Base-by-base conservation (phyloP, 306 rosid genomes). In the Corylus heterophylla region DNA sequence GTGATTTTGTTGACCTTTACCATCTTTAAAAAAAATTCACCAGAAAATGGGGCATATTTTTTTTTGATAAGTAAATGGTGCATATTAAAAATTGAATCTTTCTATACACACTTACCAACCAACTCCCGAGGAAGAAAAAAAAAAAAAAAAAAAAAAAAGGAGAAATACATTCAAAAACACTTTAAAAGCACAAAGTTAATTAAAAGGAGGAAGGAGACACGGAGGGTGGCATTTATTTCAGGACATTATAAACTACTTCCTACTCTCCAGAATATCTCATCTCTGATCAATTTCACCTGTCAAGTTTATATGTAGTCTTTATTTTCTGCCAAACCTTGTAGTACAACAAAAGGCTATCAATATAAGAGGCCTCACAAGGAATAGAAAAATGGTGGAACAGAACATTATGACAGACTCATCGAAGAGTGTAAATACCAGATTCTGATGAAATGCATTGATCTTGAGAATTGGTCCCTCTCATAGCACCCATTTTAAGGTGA, bases 381-480 rank as follows among this genome's bases (percentile, higher is more conserved):
- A 67, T 67, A 42, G 29, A 37, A 42, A 37, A 67, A 67, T 37
- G 18, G 77, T 27, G 29, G 54, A 31, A 5, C n/a, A 44, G 48
- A 44, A 3, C 16, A 59, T 4, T 45, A 64, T 3, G 9, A 47
- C 14, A 66, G 12, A 62, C 58, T 56, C 64, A 66, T 11, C 2
- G 7, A 67, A 11, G 54, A 66, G 20, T 8, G 50, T 12, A 18
- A n/a, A 56, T 83, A 86, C 89, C 83, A 27, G 87, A 86, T 75
- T 86, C 85, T 9, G 87, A 86, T 49, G 87, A 86, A 71, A 71
- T 69, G 55, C 89, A 75, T 61, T 68, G 89, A 74, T 74, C 85
- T 78, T 78, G 79, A 51, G 70, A 58, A 75, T 75, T 79, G 50
- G 63, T 77, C 69, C 80, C 78, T 75, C 76, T 79, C 37, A 78